These are phyloP conservation scores for Arthonia radiata DNA, from an alignment of 495 filamentous ascomycete species.

Conservation along the genomic window DNA sequence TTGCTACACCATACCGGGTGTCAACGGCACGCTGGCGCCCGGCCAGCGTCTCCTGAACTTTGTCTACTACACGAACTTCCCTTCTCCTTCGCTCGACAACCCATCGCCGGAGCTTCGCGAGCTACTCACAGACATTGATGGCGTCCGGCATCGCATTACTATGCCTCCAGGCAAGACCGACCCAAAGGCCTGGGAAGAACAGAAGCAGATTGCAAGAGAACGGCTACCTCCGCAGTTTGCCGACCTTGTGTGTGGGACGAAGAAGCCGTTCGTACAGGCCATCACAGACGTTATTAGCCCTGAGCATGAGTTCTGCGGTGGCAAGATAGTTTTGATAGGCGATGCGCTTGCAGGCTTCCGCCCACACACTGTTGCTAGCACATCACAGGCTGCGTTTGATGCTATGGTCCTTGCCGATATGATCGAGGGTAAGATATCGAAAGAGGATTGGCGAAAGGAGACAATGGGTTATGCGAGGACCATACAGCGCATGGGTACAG, in stretches of 20 bases:
- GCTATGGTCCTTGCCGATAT: constrained; percentile 20
- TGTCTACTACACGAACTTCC: constrained; percentile 32
- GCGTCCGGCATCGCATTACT: constrained; percentile 20
- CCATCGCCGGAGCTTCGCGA: constrained; percentile 19
- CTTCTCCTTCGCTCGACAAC: too few species aligned
- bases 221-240: constrained; percentile 25
- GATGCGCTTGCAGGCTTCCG: constrained; percentile 31
- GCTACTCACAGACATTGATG: constrained; percentile 27
- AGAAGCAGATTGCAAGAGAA: constrained; percentile 16
- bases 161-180: constrained; percentile 23
- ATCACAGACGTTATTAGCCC: constrained; percentile 27
- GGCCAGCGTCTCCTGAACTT: constrained; percentile 27
- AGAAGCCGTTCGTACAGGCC: constrained; percentile 27
- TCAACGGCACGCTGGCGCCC: constrained; percentile 19
- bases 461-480: constrained; percentile 21
- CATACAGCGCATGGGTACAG: constrained; percentile 19
- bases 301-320: constrained; percentile 18
- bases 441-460: constrained; percentile 18
- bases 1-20: constrained; percentile 28
- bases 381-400: constrained; percentile 24
- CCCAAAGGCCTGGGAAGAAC: constrained; percentile 18
- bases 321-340: constrained; percentile 26
- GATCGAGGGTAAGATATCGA: constrained; percentile 14
- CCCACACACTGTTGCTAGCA: constrained; percentile 28
- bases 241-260: constrained; percentile 22